These are phyloP conservation scores for Bacterosira constricta DNA, from an alignment of 108 stramenopile species.

Conservation along the genomic window DNA sequence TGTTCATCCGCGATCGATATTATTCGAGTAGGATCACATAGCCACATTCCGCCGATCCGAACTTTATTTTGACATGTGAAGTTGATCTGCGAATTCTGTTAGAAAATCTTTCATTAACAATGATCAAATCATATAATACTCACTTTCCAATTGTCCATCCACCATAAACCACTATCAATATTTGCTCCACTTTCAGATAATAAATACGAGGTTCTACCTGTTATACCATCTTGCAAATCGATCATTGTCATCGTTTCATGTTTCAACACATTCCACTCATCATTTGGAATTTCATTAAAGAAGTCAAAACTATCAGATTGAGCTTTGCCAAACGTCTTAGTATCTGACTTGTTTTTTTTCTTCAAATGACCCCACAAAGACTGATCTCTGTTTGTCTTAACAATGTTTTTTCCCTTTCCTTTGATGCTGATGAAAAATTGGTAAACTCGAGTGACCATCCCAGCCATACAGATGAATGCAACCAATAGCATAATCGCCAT, in stretches of 20 bases:
- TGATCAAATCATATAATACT: background rate
- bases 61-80: constrained; percentile 21
- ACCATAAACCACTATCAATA: constrained; percentile 15
- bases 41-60: constrained; percentile 23
- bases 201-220: constrained; percentile 6
- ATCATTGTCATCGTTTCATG: constrained; percentile 17
- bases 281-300: constrained; percentile 43
- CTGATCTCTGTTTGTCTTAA: background rate
- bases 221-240: constrained; percentile 18
- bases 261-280: constrained; percentile 36
- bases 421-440: constrained; percentile 13
- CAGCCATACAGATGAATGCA: background rate
- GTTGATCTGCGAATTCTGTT: constrained; percentile 8
- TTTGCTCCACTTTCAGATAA: constrained; percentile 20
- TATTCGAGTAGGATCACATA: constrained; percentile 33
- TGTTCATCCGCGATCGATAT: constrained; percentile 23
- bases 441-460: constrained; percentile 14
- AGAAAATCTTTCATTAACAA: background rate
- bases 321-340: constrained; percentile 4
- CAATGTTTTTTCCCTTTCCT: background rate
- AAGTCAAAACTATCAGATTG: constrained; percentile 45
- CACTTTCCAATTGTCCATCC: constrained; percentile 37
- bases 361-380: background rate
- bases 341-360: constrained; percentile 2
- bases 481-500: background rate